Evolutionary conservation across 257 asterid species (phyloP), one percentile per base, ranked within the genome.

Genomic region (Solanum arcanum): DNA sequence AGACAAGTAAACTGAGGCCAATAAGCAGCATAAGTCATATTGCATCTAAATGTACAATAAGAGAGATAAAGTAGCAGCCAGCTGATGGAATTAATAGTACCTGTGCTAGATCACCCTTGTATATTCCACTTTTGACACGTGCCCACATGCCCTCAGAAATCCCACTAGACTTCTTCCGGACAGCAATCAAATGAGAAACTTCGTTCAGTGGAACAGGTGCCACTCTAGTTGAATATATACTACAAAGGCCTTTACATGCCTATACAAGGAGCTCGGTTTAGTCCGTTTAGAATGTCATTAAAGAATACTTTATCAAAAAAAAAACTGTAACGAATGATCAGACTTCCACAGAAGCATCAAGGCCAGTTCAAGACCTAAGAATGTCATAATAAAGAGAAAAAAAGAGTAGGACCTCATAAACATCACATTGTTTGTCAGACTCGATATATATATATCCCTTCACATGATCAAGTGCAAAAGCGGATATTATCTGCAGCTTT

Each of bases 71-170:
- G 35, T 70, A 86, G 82, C 73, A 86, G 33, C 80, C 66, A 89
- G 62, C 46, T 78, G 88, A 62, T 72, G 52, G 31, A 86, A 35
- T 62, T 82, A 85, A 18, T 73, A 73, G 88, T 90, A 95, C 99
- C 99, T 92, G 92, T 9, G 94, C 98, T 87, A 97, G 93, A 90
- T 97, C 99, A n/a, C 99, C 99, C 91, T 95, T 97, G 91, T 97
- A 96, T 89, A 86, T 97, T 84, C 99, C 99, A 87, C 86, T 95
- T 92, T 97, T 97, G 89, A 97, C 99, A 86, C 99, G 99, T 86
- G 97, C 95, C 97, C 97, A 97, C 97, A 89, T 94, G 87, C 96
- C 99, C 91, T 92, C 93, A 64, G 95, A 86, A 76, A 97, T 93
- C 85, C 94, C 94, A 90, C 87, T 52, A 70, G 94, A 91, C 91